Evolutionary conservation across 2,329 filamentous ascomycete species (phyloP), one percentile per base, ranked within the genome.

Genomic region (Hypoxylon sp.): DNA sequence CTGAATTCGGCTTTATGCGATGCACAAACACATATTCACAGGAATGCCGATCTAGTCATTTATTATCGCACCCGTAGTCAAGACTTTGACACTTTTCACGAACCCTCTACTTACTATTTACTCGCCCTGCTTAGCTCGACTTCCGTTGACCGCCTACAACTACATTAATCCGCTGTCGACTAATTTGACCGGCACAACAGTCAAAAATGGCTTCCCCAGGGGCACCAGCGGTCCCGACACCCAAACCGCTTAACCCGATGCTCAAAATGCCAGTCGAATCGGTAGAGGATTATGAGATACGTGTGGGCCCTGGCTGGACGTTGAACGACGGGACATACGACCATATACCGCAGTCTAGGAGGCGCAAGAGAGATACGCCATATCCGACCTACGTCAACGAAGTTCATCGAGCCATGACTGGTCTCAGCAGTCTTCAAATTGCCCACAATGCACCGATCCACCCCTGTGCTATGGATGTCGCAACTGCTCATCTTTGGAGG

Each of bases 371-470:
- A 40, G 69, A 75, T 30, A 67, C 71, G 5, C 74, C 73, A 5
- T 55, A 52, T 36, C 70, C 73, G 7, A 58, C 6, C 12, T 69
- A 49, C 51, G 46, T 71, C 22, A 49, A 64, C 8, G 16, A 62
- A 7, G 48, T 63, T 0, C 68, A 59, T 28, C 65, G 67, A 42
- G 22, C 72, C 16, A 69, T 67, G 61, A 42, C 45, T 28, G 73
- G 65, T 7, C 70, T 75, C 2, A 70, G 55, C 33, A 69, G 33
- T 30, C 74, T 75, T n/a, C 73, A 75, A 53, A 22, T 75, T 18
- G 52, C 67, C 2, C 56, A 57, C 18, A 44, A 74, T 22, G 66
- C 71, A 2, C 73, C 72, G 5, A 63, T 75, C 50, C 44, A 48
- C 11, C 2, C 53, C 2, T 46, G 52, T 7, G 70, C 71, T 44